Conservation (phyloP, 2,329 filamentous ascomycete species). For the Dactylellina drechsleri region DNA sequence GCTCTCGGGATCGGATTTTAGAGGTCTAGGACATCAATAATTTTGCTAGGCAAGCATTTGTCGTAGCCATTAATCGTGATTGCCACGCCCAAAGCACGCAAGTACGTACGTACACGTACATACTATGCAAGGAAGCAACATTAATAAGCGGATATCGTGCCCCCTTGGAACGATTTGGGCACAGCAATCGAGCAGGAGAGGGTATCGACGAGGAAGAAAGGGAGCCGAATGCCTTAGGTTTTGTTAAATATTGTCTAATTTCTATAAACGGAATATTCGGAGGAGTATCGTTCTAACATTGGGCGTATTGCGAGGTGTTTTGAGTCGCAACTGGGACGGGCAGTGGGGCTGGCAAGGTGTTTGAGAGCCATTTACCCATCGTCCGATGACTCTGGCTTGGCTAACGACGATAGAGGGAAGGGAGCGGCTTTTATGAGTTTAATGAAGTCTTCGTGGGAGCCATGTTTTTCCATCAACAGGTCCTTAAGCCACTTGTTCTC, state of each 20-base stretch:
- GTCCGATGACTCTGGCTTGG: constrained; percentile 21
- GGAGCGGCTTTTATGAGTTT: constrained; percentile 49
- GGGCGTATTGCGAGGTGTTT: no score
- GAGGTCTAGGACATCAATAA: no score
- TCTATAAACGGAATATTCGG: no score
- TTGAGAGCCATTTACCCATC: background rate
- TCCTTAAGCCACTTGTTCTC: constrained; percentile 86
- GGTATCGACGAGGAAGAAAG: no score
- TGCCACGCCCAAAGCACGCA: no score
- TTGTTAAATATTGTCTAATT: no score
- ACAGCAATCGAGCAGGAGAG: no score
- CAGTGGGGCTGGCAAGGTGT: background rate
- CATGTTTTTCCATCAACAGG: constrained; percentile 83
- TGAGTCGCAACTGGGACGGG: no score
- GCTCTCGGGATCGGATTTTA: background rate
- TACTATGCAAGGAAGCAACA: constrained; percentile 44
- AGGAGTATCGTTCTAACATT: no score
- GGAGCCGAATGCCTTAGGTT: no score
- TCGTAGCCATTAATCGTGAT: no score
- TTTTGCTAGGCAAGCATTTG: no score
- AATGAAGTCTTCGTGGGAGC: constrained; percentile 59
- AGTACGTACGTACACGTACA: constrained; percentile 44
- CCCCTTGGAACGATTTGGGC: background rate
- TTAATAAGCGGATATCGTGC: background rate
- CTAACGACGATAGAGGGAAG: constrained; percentile 45